Percentiles rank a stretch among this genome's conserved stretches.
Evolutionary conservation across 352 stramenopile genomes (phyloP).

Genomic region (Phytophthora capsici): DNA sequence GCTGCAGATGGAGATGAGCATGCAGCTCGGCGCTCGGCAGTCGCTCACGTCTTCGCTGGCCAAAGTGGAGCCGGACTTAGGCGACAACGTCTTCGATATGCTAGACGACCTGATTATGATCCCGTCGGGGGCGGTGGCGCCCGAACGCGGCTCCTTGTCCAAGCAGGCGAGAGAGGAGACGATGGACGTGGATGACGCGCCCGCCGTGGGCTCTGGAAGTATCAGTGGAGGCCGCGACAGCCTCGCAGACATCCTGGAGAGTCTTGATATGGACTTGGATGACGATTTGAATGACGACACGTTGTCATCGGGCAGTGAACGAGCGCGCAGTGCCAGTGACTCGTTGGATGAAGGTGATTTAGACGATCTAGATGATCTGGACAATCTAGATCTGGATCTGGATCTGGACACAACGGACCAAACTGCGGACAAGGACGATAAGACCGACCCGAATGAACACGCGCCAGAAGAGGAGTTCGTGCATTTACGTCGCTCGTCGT

Average conservation of each 20-base stretch:
- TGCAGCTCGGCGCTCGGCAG: conserved; percentile 62
- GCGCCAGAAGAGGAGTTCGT: conserved; percentile 72
- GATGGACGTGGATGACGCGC: conserved; percentile 36
- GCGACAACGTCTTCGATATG: conserved; percentile 90
- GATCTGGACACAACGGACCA: conserved; percentile 33
- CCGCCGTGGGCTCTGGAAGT: conserved; percentile 37
- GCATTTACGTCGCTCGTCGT: conserved; percentile 68
- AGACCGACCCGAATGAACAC: conserved; percentile 67
- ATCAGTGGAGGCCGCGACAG: conserved; percentile 60
- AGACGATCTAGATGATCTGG: conserved; percentile 47
- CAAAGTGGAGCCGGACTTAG: conserved; percentile 82
- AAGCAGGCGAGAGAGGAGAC: conserved; percentile 57
- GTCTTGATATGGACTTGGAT: conserved; percentile 85
- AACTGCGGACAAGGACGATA: conserved; percentile 33
- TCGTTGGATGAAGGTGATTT: conserved; percentile 73
- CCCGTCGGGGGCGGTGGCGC: conserved; percentile 51
- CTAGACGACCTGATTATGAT: conserved; percentile 90
- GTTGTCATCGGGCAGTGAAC: conserved; percentile 39
- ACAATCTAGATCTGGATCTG: conserved; percentile 40
- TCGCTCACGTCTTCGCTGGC: conserved; percentile 64
- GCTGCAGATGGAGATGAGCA: conserved; percentile 86
- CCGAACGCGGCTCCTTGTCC: conserved; percentile 70
- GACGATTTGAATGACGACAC: conserved; percentile 69
- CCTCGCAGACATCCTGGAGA: conserved; percentile 85
- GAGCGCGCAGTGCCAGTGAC: conserved; percentile 43